Conservation (phyloP, 2,329 filamentous ascomycete species). For the Ophiostoma ulmi region DNA sequence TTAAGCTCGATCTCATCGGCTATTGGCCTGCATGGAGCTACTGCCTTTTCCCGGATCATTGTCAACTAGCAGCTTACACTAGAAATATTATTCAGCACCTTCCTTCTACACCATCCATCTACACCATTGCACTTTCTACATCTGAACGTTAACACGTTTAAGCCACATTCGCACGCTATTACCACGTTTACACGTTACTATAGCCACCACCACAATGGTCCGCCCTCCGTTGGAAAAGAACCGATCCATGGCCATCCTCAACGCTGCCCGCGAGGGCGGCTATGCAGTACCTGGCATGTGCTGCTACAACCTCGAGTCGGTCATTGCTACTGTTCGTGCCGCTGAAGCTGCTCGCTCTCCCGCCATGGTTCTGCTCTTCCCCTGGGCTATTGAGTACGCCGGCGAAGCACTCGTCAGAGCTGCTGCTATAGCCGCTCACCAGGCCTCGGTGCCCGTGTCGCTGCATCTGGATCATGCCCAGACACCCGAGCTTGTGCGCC, state of each 20-base stretch:
- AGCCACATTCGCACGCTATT: not conserved
- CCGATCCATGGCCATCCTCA: conserved; percentile 52
- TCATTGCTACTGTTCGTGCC: conserved; percentile 54
- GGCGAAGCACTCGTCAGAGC: conserved; percentile 51
- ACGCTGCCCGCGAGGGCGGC: conserved; percentile 49
- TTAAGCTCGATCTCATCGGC: not conserved
- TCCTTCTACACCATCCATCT: not conserved
- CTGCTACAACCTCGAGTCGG: conserved; percentile 47
- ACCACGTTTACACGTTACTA: not conserved
- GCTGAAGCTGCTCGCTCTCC: conserved; percentile 63
- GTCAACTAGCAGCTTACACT: conserved; percentile 1
- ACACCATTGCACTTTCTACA: not conserved
- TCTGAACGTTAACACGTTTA: not conserved
- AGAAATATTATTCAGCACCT: conserved; percentile 5
- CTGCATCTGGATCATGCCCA: conserved; percentile 65
- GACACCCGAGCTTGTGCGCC: conserved; percentile 56
- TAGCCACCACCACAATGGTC: conserved; percentile 32
- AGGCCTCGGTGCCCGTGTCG: conserved; percentile 54
- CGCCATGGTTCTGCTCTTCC: conserved; percentile 68
- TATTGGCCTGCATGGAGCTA: conserved; percentile 11
- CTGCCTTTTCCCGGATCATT: not conserved
- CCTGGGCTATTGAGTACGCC: conserved; percentile 66
- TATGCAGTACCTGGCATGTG: conserved; percentile 56
- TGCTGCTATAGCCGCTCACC: conserved; percentile 51
- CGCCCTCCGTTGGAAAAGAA: conserved; percentile 42